Base-by-base conservation (phyloP, 2,329 filamentous ascomycete species). In the Calonectria pauciramosa region DNA sequence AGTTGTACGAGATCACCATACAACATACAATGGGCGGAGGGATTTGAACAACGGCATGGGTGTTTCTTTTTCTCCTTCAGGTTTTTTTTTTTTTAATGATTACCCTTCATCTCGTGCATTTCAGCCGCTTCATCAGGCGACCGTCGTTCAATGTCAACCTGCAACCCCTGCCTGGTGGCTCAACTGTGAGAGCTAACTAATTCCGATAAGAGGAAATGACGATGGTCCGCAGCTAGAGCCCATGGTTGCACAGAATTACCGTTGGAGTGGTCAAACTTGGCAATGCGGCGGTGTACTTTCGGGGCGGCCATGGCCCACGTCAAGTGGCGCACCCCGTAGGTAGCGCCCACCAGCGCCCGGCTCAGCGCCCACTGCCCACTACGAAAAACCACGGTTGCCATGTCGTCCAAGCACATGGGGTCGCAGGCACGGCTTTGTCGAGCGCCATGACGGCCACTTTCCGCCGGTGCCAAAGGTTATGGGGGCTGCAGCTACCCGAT, bases 181-280 rank as follows among this genome's bases (percentile, higher is more conserved):
- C 56, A 63, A 41, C 34, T 10, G 56, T 41, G 56, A 63, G 56
- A 63, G 56, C 56, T 63, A 63, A 63, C 56, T 63, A 63, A 34
- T 63, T 63, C n/a, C 30, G 32, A 49, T 49, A 67, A 49, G 64
- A 67, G 67, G 38, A 69, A 54, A 69, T 69, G 67, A 69, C 52
- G 51, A 47, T 59, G 52, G 54, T 34, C 60, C 23, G 56, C 47
- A 66, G 28, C 60, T 47, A 49, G 34, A 34, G 51, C 38, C 34
- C 44, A 51, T 30, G 38, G 59, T 65, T 36, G 59, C 34, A 71
- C 69, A 73, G 56, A 65, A 73, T 65, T 73, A 69, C 71, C 71
- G 71, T 73, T 73, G 71, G 66, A 69, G 59, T 69, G 64, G 65
- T 49, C 56, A 60, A 54, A 63, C 71, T 72, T 72, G 71, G 71